Percentiles rank a stretch among this genome's conserved stretches.
phyloP scores from a whole-genome alignment of 1,284 basidiomycete species.

The Leccinum subatratum region DNA sequence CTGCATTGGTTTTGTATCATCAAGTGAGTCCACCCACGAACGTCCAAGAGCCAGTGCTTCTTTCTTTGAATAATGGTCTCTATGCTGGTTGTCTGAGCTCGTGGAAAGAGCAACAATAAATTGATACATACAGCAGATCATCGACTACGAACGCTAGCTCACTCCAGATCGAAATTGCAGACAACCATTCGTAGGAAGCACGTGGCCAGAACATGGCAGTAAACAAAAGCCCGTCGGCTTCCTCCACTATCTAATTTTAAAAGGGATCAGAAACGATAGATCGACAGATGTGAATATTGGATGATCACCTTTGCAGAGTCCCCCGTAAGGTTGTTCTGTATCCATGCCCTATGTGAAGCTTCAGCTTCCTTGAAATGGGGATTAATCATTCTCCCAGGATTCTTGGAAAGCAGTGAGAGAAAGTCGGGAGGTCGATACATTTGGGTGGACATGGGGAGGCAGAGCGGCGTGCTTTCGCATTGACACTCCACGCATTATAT shows the following conservation, averaged over 20 bases:
- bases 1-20: not conserved
- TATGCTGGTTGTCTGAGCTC: not conserved
- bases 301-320: too few species aligned
- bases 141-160: not conserved
- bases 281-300: too few species aligned
- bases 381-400: not conserved
- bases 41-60: not conserved
- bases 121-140: not conserved
- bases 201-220: not conserved
- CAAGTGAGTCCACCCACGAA: not conserved
- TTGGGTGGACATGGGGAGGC: not conserved
- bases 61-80: not conserved
- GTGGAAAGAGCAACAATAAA: not conserved
- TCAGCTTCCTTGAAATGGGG: not conserved
- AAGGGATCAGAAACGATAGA: too few species aligned
- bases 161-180: not conserved
- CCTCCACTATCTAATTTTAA: not conserved
- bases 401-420: not conserved
- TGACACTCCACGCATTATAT: not conserved
- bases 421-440: not conserved
- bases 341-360: not conserved
- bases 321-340: not conserved
- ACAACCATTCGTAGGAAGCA: not conserved
- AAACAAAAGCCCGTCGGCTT: not conserved
- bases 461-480: not conserved